phyloP scores from a whole-genome alignment of 2,329 filamentous ascomycete genomes.

The Onygenales sp. region DNA sequence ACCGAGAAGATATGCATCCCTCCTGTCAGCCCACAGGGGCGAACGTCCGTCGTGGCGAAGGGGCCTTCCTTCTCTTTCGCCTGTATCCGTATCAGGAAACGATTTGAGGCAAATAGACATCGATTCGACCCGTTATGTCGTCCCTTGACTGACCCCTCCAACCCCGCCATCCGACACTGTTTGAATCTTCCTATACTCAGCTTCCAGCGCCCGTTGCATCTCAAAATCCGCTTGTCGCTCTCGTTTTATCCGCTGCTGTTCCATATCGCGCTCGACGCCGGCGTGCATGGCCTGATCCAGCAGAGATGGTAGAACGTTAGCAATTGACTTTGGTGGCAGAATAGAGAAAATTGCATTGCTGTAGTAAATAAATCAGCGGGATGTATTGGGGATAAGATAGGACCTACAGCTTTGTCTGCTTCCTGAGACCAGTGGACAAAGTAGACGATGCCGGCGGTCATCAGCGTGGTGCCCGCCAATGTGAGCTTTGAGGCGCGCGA shows the following conservation, averaged over 20 bases:
- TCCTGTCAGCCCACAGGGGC: too few species aligned
- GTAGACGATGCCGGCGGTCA: constrained; percentile 65
- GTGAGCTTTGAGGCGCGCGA: constrained; percentile 85
- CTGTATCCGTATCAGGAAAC: too few species aligned
- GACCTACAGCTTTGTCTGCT: constrained; percentile 66
- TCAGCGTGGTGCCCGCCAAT: constrained; percentile 64
- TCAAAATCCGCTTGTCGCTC: constrained; percentile 94
- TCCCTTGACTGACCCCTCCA: not conserved
- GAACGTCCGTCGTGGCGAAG: too few species aligned
- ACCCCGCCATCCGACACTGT: constrained; percentile 51
- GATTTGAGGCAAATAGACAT: not conserved
- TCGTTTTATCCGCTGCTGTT: constrained; percentile 80
- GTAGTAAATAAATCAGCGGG: not conserved
- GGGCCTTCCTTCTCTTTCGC: too few species aligned
- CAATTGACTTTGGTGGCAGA: too few species aligned
- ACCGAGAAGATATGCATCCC: too few species aligned
- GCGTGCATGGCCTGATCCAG: constrained; percentile 71
- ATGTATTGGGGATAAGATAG: not conserved
- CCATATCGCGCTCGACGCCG: constrained; percentile 88
- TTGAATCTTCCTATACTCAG: constrained; percentile 84
- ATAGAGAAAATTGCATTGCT: too few species aligned
- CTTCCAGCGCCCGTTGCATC: constrained; percentile 73
- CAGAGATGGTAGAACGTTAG: not conserved
- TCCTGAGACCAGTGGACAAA: constrained; percentile 87
- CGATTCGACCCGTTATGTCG: not conserved